Conservation (phyloP, 2,329 filamentous ascomycete genomes). For the Fonsecaea pedrosoi region DNA sequence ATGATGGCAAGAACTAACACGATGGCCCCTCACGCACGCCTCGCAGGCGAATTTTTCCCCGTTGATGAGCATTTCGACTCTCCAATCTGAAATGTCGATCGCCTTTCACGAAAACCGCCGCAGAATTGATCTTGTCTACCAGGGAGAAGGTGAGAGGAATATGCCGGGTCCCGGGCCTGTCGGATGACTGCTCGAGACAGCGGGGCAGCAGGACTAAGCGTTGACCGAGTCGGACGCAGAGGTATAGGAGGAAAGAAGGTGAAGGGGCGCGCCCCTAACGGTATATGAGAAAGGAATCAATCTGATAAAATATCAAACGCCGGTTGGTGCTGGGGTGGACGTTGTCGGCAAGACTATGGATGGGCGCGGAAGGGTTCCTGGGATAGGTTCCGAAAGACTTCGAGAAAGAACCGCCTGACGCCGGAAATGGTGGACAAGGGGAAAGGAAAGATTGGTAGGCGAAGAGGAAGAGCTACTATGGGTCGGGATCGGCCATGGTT, state of each 20-base stretch:
- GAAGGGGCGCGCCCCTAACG: not conserved
- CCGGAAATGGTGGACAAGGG: constrained; percentile 19
- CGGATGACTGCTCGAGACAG: constrained; percentile 4
- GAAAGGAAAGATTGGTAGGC: constrained; percentile 11
- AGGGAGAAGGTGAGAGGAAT: not conserved
- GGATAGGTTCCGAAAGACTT: constrained; percentile 23
- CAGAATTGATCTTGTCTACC: not conserved
- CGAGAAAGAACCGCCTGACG: constrained; percentile 30
- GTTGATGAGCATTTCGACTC: constrained; percentile 74
- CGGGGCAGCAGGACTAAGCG: not conserved
- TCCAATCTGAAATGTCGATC: not conserved
- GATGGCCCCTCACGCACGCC: constrained; percentile 96
- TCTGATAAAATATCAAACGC: constrained; percentile 6
- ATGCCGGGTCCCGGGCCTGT: not conserved
- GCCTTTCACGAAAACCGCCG: not conserved
- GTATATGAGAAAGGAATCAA: not conserved
- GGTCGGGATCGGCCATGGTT: constrained; percentile 34
- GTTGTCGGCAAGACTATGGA: constrained; percentile 20
- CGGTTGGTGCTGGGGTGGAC: constrained; percentile 17
- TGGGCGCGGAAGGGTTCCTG: constrained; percentile 17
- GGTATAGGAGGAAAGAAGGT: not conserved
- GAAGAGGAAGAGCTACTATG: constrained; percentile 11
- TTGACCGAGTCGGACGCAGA: not conserved
- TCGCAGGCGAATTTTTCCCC: constrained; percentile 98
- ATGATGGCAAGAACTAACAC: constrained; percentile 98